Evolutionary conservation across 768 basidiomycete genomes (phyloP), one percentile per base, ranked within the genome.

Genomic region (Boletus tylopilopsis): DNA sequence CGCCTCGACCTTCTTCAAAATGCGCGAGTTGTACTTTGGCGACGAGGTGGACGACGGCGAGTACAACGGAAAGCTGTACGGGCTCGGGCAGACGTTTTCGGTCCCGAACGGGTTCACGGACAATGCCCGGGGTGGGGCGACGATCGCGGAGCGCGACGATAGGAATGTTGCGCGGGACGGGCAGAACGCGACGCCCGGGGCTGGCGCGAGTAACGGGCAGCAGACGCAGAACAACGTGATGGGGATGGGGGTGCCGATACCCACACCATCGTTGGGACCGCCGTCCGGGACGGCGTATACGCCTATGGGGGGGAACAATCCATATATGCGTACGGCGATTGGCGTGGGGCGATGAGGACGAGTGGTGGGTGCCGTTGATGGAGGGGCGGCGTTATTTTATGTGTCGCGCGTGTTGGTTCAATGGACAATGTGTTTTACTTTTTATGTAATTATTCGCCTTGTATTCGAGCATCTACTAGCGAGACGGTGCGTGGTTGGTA

Each of bases 1-100:
- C 7, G 83, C 93, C 3, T 83, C 87, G 2, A 91, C 91, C 0
- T 98, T 97, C 72, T 98, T 98, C 85, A 90, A 94, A 68, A 90
- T 97, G 80, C 83, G 90, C 24, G 84, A 92, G 57, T 68, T 87
- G 15, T 97, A 94, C 72, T 99, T 99, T 73, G 81, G 85, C 53
- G 88, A 93, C 65, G 74, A 80, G n/a, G 78, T 96, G 45, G 91
- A 97, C 64, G 87, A 94, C 49, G 71, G 63, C 2, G 86, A 90
- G 62, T 90, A 85, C 67, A 88, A 85, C 49, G 87, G 87, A 45
- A 88, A 89, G 62, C 76, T 92, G 1, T 92, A 89, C 61, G 89
- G 89, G 0, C 80, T 92, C 33, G 89, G 89, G 4, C 84, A 85
- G 64, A 90, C 89, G 15, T 88, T 87, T 68, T 76, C 82, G 11